phyloP scores from a whole-genome alignment of 2,329 filamentous ascomycete genomes.

The Fusarium sp. region DNA sequence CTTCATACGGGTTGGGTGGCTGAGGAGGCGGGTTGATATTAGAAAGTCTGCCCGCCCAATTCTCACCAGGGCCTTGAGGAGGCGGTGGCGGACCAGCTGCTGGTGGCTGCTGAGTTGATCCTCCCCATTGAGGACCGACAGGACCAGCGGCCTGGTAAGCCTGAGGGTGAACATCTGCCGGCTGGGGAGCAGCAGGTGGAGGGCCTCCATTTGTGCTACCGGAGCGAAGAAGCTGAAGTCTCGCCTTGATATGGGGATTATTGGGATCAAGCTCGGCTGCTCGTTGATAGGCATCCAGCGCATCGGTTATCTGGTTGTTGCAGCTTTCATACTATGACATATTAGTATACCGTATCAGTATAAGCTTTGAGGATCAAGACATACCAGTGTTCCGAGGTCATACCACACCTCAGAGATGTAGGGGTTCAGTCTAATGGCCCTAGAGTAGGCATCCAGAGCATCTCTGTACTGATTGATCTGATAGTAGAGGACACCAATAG shows the following conservation, averaged over 20 bases:
- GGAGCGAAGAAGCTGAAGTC: conserved; percentile 87
- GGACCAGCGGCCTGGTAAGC: conserved; percentile 88
- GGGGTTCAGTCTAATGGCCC: conserved; percentile 94
- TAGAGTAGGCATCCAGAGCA: conserved; percentile 95
- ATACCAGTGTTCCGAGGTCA: conserved; percentile 92
- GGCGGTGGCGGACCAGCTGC: conserved; percentile 70
- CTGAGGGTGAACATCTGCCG: conserved; percentile 95
- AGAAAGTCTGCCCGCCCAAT: conserved; percentile 73
- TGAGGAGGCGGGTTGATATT: conserved; percentile 82
- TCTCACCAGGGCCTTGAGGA: conserved; percentile 66
- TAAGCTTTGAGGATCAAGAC: conserved; percentile 49
- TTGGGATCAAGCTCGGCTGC: conserved; percentile 92
- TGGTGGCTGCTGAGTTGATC: conserved; percentile 70
- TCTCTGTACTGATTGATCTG: conserved; percentile 99
- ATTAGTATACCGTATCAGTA: conserved; percentile 45
- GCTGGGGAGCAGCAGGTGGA: conserved; percentile 84
- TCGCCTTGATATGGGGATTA: conserved; percentile 96
- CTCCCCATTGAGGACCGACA: conserved; percentile 90
- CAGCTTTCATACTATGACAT: conserved; percentile 87
- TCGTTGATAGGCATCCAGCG: conserved; percentile 92
- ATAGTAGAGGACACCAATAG: conserved; percentile 98
- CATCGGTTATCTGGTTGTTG: conserved; percentile 98
- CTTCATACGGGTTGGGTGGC: conserved; percentile 84
- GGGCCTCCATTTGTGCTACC: conserved; percentile 79
- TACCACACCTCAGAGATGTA: conserved; percentile 99